These are phyloP conservation scores for Cyberlindnera mrakii DNA, from an alignment of 805 yeast species.

Conservation along the genomic window DNA sequence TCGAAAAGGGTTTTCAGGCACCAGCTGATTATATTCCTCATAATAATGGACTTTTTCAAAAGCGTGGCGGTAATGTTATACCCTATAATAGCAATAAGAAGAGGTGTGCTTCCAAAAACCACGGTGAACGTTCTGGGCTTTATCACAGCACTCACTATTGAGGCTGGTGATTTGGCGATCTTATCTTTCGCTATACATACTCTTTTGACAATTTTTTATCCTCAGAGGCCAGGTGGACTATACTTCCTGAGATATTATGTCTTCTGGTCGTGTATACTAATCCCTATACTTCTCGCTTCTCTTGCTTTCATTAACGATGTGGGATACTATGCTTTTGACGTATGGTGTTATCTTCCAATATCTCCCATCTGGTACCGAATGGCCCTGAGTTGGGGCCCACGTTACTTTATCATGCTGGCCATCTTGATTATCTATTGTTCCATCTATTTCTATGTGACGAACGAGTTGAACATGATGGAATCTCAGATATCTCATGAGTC, in stretches of 20 bases:
- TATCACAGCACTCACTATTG: slow-evolving; percentile 73
- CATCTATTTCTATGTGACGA: slow-evolving; percentile 66
- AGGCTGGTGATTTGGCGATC: slow-evolving; percentile 84
- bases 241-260: slow-evolving; percentile 51
- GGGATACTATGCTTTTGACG: slow-evolving; percentile 57
- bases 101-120: slow-evolving; percentile 27
- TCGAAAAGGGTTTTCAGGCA: slow-evolving; percentile 60
- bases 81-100: slow-evolving; percentile 48
- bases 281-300: slow-evolving; percentile 66
- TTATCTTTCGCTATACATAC: slow-evolving; percentile 80
- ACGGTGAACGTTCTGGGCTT: slow-evolving; percentile 43
- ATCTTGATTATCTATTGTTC: slow-evolving; percentile 62
- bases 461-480: slow-evolving; percentile 32
- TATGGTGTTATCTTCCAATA: slow-evolving; percentile 78
- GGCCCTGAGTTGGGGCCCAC: slow-evolving; percentile 75
- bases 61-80: slow-evolving; percentile 63
- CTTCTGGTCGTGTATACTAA: slow-evolving; percentile 48
- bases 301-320: slow-evolving; percentile 56
- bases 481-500: slow-evolving; percentile 1
- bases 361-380: slow-evolving; percentile 68
- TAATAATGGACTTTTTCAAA: slow-evolving; percentile 71
- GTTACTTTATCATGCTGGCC: slow-evolving; percentile 58
- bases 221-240: slow-evolving; percentile 64
- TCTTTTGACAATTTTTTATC: slow-evolving; percentile 62
- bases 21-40: slow-evolving; percentile 58